Conservation (phyloP, 192 early-diverging fungal genomes). For the Coemansia sp. region DNA sequence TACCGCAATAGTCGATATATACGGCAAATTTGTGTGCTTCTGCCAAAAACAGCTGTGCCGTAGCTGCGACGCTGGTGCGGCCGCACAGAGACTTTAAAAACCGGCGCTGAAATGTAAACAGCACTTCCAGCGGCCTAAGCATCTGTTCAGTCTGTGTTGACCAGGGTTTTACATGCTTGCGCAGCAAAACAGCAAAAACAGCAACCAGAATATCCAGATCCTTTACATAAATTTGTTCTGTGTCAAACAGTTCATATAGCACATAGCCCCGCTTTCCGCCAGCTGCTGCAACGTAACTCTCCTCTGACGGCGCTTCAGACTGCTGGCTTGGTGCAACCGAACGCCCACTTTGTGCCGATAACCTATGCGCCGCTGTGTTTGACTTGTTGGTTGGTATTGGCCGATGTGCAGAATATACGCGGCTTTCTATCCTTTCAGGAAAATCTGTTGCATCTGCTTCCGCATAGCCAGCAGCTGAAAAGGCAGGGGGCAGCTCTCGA, state of each 20-base stretch:
- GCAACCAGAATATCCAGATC: constrained; percentile 54
- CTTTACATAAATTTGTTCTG: constrained; percentile 55
- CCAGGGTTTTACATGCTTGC: constrained; percentile 22
- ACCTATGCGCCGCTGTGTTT: not conserved
- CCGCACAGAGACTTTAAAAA: constrained; percentile 24
- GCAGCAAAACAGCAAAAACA: constrained; percentile 37
- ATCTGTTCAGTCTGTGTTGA: constrained; percentile 22
- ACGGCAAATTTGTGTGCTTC: constrained; percentile 21
- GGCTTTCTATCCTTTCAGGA: constrained; percentile 27
- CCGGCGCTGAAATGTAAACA: constrained; percentile 38
- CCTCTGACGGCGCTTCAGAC: not conserved
- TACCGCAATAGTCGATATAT: constrained; percentile 41
- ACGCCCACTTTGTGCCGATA: not conserved
- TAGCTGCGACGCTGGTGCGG: constrained; percentile 10
- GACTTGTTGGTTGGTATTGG: not conserved
- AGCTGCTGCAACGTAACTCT: not conserved
- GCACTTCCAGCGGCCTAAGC: constrained; percentile 29
- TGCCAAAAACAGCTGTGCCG: constrained; percentile 27
- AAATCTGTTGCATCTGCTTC: constrained; percentile 3
- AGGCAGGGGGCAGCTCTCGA: not conserved
- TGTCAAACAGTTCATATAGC: constrained; percentile 49
- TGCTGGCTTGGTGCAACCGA: not conserved
- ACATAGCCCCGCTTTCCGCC: constrained; percentile 39
- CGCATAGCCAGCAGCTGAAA: not conserved
- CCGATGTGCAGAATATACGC: not conserved